Evolutionary conservation across 306 rosid species (phyloP).

Genomic region (Canavalia gladiata): DNA sequence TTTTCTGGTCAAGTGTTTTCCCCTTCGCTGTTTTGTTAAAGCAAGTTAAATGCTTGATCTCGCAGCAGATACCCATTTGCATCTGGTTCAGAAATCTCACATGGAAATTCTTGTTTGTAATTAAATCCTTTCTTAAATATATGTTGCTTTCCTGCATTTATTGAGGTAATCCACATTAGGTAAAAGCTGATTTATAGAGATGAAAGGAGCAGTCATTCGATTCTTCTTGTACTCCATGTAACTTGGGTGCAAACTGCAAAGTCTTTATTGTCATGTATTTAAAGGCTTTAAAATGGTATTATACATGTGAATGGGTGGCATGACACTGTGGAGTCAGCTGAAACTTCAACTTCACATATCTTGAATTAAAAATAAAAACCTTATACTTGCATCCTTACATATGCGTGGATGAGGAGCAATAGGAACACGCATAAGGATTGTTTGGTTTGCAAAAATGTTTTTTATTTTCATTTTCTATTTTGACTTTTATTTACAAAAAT

Average conservation of each 20-base stretch:
- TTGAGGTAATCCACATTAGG: constrained; percentile 21
- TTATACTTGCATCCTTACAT: neutral
- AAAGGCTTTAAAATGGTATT: constrained; percentile 2
- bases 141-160: constrained; percentile 25
- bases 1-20: neutral
- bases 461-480: too few species aligned
- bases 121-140: constrained; percentile 19
- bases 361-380: neutral
- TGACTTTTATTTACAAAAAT: too few species aligned
- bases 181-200: constrained; percentile 17
- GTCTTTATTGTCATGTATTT: constrained; percentile 12
- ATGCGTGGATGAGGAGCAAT: neutral
- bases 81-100: constrained; percentile 25
- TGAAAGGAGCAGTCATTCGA: constrained; percentile 34
- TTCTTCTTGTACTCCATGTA: constrained; percentile 39
- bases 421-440: neutral
- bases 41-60: constrained; percentile 27
- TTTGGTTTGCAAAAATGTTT: neutral
- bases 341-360: constrained; percentile 13
- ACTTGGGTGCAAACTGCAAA: neutral
- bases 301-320: neutral
- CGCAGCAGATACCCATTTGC: constrained; percentile 27
- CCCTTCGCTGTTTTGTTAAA: neutral
- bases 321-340: constrained; percentile 13
- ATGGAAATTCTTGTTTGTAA: constrained; percentile 30